Base-by-base conservation (phyloP, 345 rosid genomes). In the Citrus glauca region DNA sequence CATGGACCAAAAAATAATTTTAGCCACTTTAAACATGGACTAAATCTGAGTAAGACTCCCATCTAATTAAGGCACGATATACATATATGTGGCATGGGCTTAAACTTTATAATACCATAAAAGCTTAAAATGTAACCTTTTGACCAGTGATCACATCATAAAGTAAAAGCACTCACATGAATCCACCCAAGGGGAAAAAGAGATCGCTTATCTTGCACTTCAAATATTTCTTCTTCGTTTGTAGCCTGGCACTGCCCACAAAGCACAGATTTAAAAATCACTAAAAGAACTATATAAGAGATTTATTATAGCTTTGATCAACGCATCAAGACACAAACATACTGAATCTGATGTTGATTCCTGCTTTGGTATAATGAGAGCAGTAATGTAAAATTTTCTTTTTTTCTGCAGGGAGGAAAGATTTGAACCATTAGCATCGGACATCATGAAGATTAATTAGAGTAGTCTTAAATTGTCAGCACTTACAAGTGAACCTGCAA, bases 121-220 rank as follows among this genome's bases (percentile, higher is more conserved):
- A 66, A 37, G 25, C 27, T 17, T 32, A 37, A 20, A 57, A 56
- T 1, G 37, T 5, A 77, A 68, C 10, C 42, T 19, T 66, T 22
- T 38, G 38, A 53, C 55, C 71, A 42, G 62, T 22, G 69, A 71
- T 16, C 59, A 80, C 33, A 48, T n/a, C 11, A 57, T 64, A 66
- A 40, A 50, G 65, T 56, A 85, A 74, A 42, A 48, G 55, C 50
- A 86, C 98, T 90, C 80, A 96, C 99, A 89, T 96, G 99, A 87
- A 96, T 96, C 99, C 99, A 96, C 60, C 99, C 99, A 27, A 96
- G 94, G 64, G 98, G 97, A 72, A 96, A 93, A 80, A 96, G 97
- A 73, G 98, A 93, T 82, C 66, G 90, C 75, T 88, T 96, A 84
- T 93, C 99, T 84, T 96, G 99, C 80, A 88, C 97, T 88, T 93